A percentile compares a stretch with the other conserved stretches of the same genome.
Evolutionary conservation across 2,329 filamentous ascomycete genomes (phyloP).

Genomic region (Pseudogymnoascus sp.): DNA sequence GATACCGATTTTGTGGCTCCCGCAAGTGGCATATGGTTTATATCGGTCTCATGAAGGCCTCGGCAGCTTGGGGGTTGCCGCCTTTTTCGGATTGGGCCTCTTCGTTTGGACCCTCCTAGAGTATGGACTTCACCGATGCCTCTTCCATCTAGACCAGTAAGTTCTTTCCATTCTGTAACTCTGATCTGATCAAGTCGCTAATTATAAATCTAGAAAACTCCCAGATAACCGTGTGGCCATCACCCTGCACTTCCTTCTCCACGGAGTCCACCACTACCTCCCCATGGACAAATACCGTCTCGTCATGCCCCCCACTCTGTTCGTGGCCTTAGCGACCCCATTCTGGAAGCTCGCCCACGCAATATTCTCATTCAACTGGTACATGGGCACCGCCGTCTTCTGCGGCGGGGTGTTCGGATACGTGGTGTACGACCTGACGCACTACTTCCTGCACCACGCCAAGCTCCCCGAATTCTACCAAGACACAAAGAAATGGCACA

Average conservation of each 20-base stretch:
- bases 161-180: constrained; percentile 29
- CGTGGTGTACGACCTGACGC: constrained; percentile 91
- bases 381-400: constrained; percentile 68
- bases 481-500: constrained; percentile 91
- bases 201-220: constrained; percentile 54
- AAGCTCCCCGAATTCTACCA: constrained; percentile 87
- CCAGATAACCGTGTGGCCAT: constrained; percentile 86
- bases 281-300: constrained; percentile 98
- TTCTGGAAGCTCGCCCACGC: constrained; percentile 88
- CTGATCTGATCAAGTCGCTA: constrained; percentile 20
- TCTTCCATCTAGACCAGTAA: constrained; percentile 92
- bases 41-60: constrained; percentile 54
- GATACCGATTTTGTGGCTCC: constrained; percentile 77
- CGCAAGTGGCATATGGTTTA: constrained; percentile 67
- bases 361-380: constrained; percentile 80
- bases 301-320: constrained; percentile 92
- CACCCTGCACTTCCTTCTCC: constrained; percentile 84
- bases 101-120: constrained; percentile 84
- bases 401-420: constrained; percentile 94
- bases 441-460: constrained; percentile 97
- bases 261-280: constrained; percentile 95
- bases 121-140: constrained; percentile 78
- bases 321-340: constrained; percentile 71
- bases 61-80: background rate
- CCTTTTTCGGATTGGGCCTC: constrained; percentile 46